Percentiles rank a stretch among this genome's conserved stretches.
Conservation (phyloP, 2,329 filamentous ascomycete species). For the Xylariaceae sp. region DNA sequence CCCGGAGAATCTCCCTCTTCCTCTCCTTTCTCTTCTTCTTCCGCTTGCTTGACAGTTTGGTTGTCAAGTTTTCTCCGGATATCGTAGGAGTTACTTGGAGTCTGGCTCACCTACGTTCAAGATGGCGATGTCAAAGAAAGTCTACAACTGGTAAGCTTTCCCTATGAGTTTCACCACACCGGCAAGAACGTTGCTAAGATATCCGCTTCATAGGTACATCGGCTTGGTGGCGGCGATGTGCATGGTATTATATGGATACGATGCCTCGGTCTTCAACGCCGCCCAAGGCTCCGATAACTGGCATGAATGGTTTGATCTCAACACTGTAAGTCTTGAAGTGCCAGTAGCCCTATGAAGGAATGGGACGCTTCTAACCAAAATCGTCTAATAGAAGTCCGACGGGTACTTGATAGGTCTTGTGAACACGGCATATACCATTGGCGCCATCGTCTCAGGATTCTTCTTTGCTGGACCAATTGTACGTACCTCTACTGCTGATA, state of each 20-base stretch:
- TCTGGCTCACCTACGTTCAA: constrained; percentile 33
- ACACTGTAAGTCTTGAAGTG: constrained; percentile 40
- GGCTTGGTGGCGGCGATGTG: constrained; percentile 74
- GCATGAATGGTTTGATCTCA: constrained; percentile 66
- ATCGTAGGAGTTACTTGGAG: not conserved
- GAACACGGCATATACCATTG: constrained; percentile 75
- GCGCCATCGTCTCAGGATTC: constrained; percentile 73
- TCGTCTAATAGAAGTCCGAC: constrained; percentile 45
- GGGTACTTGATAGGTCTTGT: constrained; percentile 57
- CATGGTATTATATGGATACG: constrained; percentile 79
- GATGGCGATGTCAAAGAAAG: constrained; percentile 46
- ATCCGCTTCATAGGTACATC: constrained; percentile 61
- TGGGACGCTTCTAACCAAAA: not conserved
- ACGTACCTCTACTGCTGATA: constrained; percentile 21
- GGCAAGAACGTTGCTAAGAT: constrained; percentile 9
- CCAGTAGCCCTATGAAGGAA: not conserved
- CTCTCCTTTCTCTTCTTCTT: no score
- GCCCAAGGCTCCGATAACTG: constrained; percentile 73
- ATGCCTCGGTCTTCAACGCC: constrained; percentile 77
- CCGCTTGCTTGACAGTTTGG: not conserved
- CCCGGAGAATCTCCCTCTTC: not conserved
- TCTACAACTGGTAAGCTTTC: constrained; percentile 54
- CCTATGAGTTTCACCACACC: not conserved
- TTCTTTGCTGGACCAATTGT: constrained; percentile 70
- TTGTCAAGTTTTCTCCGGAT: not conserved